Base-by-base conservation (phyloP, 768 basidiomycete genomes). In the Boletus sp. region DNA sequence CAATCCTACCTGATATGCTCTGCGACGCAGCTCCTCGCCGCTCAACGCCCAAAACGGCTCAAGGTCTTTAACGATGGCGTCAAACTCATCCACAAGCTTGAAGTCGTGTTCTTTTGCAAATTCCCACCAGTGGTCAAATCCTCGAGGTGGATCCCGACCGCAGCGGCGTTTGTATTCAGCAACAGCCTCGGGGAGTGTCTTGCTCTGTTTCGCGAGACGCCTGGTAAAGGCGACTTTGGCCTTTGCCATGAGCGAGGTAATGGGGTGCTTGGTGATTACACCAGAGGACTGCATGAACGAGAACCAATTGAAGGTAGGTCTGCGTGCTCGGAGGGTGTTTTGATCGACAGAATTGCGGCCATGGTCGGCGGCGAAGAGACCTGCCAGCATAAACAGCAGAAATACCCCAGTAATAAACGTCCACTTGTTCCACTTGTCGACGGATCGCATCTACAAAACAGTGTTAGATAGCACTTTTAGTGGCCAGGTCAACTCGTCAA, bases 101-200 rank as follows among this genome's bases (percentile, higher is more conserved):
- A 91, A 86, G 7, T 82, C 74, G 71, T 92, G 82, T 54, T 83
- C 77, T 69, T 80, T 75, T 14, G 87, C 90, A 71, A 93, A 98
- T 45, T 73, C 68, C 83, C 86, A 96, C 96, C 96, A 98, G 30
- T 80, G 75, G 67, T 94, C 95, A 60, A 98, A 99, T 1, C 94
- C 96, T 42, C 80, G 83, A 0, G 97, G 96, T 6, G 97, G 97
- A 37, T 83, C 74, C 37, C 90, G 82, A 10, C 77, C 76, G 71
- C 96, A 94, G 56, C 94, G 79, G 54, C 80, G 75, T 62, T 76
- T 83, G 73, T 99, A 99, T 71, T 96, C 93, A 9, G 72, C 71
- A 0, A 92, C 91, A 0, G 96, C 96, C 29, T 83, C 83, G 40
- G 76, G 76, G 36, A 98, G 78, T 1, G 91, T 89, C 64, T 81